Base-by-base conservation (phyloP, 1,284 basidiomycete species). In the Bondarzewia mesenterica region DNA sequence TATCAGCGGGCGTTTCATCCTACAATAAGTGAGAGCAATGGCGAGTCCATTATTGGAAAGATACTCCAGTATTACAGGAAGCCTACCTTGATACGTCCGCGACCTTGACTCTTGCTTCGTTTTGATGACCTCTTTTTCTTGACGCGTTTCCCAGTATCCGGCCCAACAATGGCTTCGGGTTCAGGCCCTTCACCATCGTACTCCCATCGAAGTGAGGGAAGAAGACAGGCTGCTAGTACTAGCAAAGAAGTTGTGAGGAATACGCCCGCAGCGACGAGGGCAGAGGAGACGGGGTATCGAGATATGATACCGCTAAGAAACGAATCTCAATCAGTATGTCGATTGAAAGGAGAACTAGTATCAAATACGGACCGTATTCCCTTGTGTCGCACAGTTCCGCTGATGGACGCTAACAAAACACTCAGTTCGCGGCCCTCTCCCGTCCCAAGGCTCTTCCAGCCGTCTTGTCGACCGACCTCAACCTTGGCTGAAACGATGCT, bases 381-480 rank as follows among this genome's bases (percentile, higher is more conserved):
- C 53, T 72, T 74, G 53, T 79, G 80, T 32, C 74, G 72, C 25
- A 85, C 74, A 16, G 67, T 63, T 6, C 87, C 88, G 49, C 67
- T 71, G 32, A 90, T 54, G 21, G 68, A 71, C 16, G 84, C 82
- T 23, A 75, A 69, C 21, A 74, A 57, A 2, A 90, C 76, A 53
- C 74, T 84, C 4, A 90, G 57, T 61, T 90, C 86, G 46, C 80
- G 78, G 15, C 77, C 83, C 62, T 81, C 68, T 3, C 85, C 87
- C 18, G 60, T 67, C 6, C 84, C 84, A 10, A 89, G 49, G 37
- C 66, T 73, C 60, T 64, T 80, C 86, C 86, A 90, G 32, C 69
- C 66, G 59, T 90, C 86, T 16, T 63, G 69, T 29, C 86, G 77
- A 2, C 86, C 86, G 36, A 90, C 57, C 55, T 83, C 74, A 12